These are phyloP conservation scores for Solanum chilense DNA, from an alignment of 257 asterid genomes.

Conservation along the genomic window DNA sequence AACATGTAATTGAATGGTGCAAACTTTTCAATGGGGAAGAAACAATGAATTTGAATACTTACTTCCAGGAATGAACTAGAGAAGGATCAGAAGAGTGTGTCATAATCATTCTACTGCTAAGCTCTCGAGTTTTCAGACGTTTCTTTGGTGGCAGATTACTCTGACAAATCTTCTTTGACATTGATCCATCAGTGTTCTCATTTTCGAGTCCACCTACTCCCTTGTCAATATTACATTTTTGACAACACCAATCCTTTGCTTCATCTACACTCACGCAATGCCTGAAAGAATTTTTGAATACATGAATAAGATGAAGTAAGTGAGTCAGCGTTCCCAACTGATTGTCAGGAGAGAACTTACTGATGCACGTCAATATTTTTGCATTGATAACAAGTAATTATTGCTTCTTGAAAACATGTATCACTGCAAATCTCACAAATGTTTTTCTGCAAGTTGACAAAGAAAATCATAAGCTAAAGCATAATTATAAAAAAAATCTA, in stretches of 20 bases:
- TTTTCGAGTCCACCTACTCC: neutral
- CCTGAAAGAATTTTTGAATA: neutral
- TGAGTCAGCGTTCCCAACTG: neutral
- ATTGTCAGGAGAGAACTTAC: neutral
- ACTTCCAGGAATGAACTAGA: constrained; percentile 48
- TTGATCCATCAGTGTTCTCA: neutral
- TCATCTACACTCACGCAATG: neutral
- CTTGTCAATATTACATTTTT: neutral
- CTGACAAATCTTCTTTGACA: neutral
- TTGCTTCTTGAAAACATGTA: neutral
- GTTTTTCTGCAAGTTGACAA: neutral
- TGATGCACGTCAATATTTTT: neutral
- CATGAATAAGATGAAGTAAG: neutral
- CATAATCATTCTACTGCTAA: constrained; percentile 1
- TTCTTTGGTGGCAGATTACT: neutral
- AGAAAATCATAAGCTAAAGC: neutral
- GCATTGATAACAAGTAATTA: neutral
- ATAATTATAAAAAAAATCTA: neutral
- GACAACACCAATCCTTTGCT: neutral
- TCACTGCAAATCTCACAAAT: neutral
- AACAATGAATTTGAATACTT: constrained; percentile 4
- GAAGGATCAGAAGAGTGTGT: constrained; percentile 18
- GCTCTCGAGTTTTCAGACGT: neutral
- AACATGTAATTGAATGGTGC: neutral
- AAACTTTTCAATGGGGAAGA: neutral